Conservation (phyloP, 352 stramenopile genomes). For the Aphanomyces invadans region DNA sequence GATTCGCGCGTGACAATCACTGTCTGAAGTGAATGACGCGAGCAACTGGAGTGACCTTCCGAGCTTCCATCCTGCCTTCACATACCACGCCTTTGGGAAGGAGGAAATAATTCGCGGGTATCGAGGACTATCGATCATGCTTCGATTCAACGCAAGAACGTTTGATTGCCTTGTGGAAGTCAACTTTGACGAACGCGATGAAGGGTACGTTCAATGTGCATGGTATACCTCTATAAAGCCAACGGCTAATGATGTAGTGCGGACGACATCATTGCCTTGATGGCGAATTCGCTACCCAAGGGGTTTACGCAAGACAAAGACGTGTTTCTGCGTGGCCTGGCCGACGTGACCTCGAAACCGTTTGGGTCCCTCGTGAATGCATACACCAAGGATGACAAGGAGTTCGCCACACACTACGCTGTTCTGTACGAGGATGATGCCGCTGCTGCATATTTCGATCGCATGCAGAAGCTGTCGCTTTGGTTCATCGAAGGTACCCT, state of each 20-base stretch:
- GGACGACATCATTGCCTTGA: conserved; percentile 7
- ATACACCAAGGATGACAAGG: conserved; percentile 33
- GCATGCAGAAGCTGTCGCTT: conserved; percentile 61
- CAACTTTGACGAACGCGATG: conserved; percentile 37
- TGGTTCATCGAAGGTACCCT: conserved; percentile 77
- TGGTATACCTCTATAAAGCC: background rate
- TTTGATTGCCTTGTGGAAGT: conserved; percentile 54
- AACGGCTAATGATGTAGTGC: background rate
- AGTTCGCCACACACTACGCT: conserved; percentile 69
- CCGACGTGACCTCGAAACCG: conserved; percentile 26
- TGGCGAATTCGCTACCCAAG: conserved; percentile 14
- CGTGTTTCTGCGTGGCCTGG: conserved; percentile 31
- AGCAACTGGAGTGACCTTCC: background rate
- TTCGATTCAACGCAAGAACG: conserved; percentile 58
- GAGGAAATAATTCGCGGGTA: conserved; percentile 65
- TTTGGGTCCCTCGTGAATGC: conserved; percentile 35
- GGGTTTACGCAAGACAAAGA: conserved; percentile 17
- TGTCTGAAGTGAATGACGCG: background rate
- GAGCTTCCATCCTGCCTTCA: conserved; percentile 58
- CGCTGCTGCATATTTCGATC: conserved; percentile 48
- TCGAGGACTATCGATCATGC: conserved; percentile 41
- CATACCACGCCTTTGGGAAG: conserved; percentile 74
- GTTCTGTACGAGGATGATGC: conserved; percentile 42
- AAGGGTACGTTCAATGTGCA: conserved; percentile 30
- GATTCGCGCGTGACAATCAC: background rate